A percentile compares a stretch with the other conserved stretches of the same genome.
Evolutionary conservation across 2,329 filamentous ascomycete genomes (phyloP).

Genomic region (Talaromyces atroroseus): DNA sequence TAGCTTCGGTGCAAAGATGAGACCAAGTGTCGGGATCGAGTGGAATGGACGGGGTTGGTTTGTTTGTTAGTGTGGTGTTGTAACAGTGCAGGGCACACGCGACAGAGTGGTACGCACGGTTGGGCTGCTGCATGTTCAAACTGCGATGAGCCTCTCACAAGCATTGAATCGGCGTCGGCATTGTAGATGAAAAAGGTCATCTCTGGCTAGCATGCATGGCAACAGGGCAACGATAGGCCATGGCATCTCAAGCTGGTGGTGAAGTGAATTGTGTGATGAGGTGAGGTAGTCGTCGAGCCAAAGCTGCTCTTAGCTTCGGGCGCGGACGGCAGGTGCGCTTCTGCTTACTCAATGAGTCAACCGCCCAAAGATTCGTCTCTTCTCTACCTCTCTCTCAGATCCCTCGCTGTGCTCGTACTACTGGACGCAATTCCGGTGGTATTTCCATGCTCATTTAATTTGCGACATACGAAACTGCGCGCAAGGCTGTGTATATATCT

Average conservation of each 20-base stretch:
- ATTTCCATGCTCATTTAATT: too few relatives aligned
- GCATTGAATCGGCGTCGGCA: neutral
- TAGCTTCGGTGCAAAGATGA: neutral
- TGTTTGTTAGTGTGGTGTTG: too few relatives aligned
- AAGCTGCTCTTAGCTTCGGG: neutral
- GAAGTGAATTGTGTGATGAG: neutral
- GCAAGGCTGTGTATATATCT: too few relatives aligned
- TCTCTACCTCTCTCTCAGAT: too few relatives aligned
- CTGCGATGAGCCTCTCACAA: slow-evolving; percentile 9
- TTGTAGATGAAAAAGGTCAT: neutral
- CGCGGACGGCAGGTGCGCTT: neutral
- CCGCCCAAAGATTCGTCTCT: too few relatives aligned
- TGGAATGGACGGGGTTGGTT: neutral
- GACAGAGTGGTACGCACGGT: slow-evolving; percentile 4
- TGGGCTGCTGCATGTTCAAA: slow-evolving; percentile 12
- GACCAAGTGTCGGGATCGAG: neutral
- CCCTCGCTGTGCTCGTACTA: too few relatives aligned
- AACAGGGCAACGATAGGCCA: neutral
- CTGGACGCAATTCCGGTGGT: too few relatives aligned
- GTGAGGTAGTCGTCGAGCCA: neutral
- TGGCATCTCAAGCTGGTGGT: neutral
- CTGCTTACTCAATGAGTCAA: neutral
- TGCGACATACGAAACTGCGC: too few relatives aligned
- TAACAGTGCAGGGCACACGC: slow-evolving; percentile 1
- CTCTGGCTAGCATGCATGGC: neutral